Evolutionary conservation across 352 stramenopile genomes (phyloP), one percentile per base, ranked within the genome.

Genomic region (Phytophthora citricola): DNA sequence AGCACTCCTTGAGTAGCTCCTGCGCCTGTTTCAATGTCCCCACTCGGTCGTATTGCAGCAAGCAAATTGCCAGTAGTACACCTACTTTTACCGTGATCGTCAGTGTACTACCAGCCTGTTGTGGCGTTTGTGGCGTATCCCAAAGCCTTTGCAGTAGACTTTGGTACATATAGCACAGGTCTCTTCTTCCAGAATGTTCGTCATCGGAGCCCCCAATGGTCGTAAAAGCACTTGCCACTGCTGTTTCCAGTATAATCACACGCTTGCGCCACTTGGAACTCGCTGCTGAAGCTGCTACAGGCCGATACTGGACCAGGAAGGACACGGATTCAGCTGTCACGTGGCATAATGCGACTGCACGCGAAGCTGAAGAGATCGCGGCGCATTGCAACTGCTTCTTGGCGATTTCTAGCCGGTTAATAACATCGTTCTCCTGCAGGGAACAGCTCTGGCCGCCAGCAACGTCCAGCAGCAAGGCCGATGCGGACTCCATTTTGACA

Each of bases 31-130:
- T 22, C n/a, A 58, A 1, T 31, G 46, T 79, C 17, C 56, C 34
- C 2, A 49, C 29, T 51, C 50, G 58, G n/a, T 81, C 64, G 5
- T 75, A 69, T 5, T 49, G 53, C 12, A 85, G 26, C 79, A 75
- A 89, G 29, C 58, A 66, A 14, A 76, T 60, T 32, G 53, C 52
- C 12, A 86, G 44, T 22, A 85, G 20, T 6, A 79, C 27, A 4
- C 50, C 63, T 12, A 78, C n/a, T 24, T 74, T 66, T 26, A 32
- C 61, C 56, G 75, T 66, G 9, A 67, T 31, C 27, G 15, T 6
- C 10, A 61, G 17, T 26, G 14, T 20, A 47, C 61, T 44, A 15
- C 20, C 24, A 9, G 46, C 54, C 10, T 38, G 24, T 44, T 61
- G 41, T 24, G 31, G 39, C 12, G 46, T n/a, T 17, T 29, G 15